Evolutionary conservation across 2,329 filamentous ascomycete species (phyloP).

Genomic region (Tolypocladium tundrense): DNA sequence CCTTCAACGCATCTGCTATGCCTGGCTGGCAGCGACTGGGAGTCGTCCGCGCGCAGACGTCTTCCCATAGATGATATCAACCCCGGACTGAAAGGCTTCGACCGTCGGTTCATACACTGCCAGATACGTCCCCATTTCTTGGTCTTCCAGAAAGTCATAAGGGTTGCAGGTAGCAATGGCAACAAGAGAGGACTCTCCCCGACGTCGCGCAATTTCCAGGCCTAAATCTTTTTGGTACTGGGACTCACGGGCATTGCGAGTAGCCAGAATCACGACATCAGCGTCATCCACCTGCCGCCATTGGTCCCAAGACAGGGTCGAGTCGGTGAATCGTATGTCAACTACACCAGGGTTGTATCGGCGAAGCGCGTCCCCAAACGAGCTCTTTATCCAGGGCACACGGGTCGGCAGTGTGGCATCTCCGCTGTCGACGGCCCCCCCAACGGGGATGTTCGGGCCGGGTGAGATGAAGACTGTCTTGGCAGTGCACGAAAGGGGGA

Average conservation of each 20-base stretch:
- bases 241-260: slow-evolving; percentile 13
- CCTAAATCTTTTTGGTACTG: slow-evolving; percentile 12
- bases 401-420: slow-evolving; percentile 10
- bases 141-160: slow-evolving; percentile 14
- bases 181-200: slow-evolving; percentile 3
- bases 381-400: slow-evolving; percentile 13
- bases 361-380: slow-evolving; percentile 10
- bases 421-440: slow-evolving; percentile 13
- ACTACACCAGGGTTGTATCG: slow-evolving; percentile 5
- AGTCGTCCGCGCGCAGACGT: background rate
- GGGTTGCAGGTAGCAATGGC: slow-evolving; percentile 14
- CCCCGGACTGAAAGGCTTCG: slow-evolving; percentile 12
- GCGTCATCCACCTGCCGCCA: slow-evolving; percentile 11
- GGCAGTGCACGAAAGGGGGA: slow-evolving; percentile 8
- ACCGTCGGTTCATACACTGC: slow-evolving; percentile 15
- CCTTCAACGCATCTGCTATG: background rate
- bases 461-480: slow-evolving; percentile 14
- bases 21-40: background rate
- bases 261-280: slow-evolving; percentile 13
- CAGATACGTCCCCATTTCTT: slow-evolving; percentile 10
- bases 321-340: slow-evolving; percentile 12
- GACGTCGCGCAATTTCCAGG: slow-evolving; percentile 9
- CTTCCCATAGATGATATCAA: slow-evolving; percentile 11
- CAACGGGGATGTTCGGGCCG: slow-evolving; percentile 11
- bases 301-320: slow-evolving; percentile 5